A percentile compares a stretch with the other conserved stretches of the same genome.
These are phyloP conservation scores for Aureobasidium sp. DNA, from an alignment of 2,329 filamentous ascomycete species.

Conservation along the genomic window DNA sequence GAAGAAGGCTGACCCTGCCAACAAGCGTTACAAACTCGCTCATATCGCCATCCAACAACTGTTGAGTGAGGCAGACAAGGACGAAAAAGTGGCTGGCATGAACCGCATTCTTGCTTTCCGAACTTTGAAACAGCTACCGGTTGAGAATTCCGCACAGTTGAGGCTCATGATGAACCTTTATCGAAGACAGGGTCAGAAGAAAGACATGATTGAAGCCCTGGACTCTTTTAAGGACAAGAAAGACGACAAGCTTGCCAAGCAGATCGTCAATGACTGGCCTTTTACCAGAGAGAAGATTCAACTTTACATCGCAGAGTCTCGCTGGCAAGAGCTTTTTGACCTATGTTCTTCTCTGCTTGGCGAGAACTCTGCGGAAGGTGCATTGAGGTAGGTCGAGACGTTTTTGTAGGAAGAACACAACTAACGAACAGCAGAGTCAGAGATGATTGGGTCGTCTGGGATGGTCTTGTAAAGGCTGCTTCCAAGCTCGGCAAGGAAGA, in stretches of 20 bases:
- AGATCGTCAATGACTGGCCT: conserved; percentile 9
- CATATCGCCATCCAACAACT: conserved; percentile 20
- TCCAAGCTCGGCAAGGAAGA: conserved; percentile 3
- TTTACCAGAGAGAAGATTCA: conserved; percentile 12
- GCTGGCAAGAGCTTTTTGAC: conserved; percentile 7
- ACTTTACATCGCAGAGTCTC: conserved; percentile 4
- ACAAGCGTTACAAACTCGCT: conserved; percentile 28
- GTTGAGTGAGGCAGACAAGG: conserved; percentile 8
- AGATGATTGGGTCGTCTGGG: conserved; percentile 15
- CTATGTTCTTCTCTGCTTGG: conserved; percentile 5
- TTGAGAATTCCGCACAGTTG: conserved; percentile 10
- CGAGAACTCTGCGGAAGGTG: not conserved
- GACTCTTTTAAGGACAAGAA: conserved; percentile 4
- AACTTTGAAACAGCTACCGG: conserved; percentile 4
- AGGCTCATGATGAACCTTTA: conserved; percentile 12
- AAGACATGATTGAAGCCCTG: conserved; percentile 3
- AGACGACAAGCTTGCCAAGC: conserved; percentile 9
- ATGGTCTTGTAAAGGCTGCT: conserved; percentile 12
- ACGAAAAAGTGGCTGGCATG: conserved; percentile 12
- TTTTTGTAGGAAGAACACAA: no score
- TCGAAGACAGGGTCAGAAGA: conserved; percentile 10
- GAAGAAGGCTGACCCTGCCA: conserved; percentile 26
- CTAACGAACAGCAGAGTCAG: not conserved
- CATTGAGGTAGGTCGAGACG: not conserved
- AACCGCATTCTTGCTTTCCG: conserved; percentile 15